Percentiles rank a stretch among this genome's conserved stretches.
phyloP scores from a whole-genome alignment of 345 rosid species.

The Eucalyptus pauciflora region DNA sequence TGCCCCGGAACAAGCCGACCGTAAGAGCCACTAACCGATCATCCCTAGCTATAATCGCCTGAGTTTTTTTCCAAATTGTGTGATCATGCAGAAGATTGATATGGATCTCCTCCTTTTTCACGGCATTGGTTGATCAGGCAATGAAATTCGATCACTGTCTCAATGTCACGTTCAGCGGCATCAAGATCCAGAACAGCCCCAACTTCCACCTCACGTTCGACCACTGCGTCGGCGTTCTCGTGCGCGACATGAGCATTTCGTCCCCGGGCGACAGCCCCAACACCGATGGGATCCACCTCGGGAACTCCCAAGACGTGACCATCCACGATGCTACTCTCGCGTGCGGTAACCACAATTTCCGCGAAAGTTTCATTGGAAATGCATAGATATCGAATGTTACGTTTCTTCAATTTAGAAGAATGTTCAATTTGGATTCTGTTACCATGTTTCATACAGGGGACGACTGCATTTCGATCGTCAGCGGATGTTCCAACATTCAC shows the following conservation, averaged over 20 bases:
- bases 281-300: slow-evolving; percentile 32
- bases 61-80: not conserved
- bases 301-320: slow-evolving; percentile 8
- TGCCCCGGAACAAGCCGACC: not conserved
- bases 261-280: slow-evolving; percentile 25
- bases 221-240: not conserved
- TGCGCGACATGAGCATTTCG: slow-evolving; percentile 8
- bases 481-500: slow-evolving; percentile 15
- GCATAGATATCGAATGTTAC: not conserved
- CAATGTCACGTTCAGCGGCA: not conserved
- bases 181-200: slow-evolving; percentile 16
- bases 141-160: slow-evolving; percentile 7
- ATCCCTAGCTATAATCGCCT: not conserved
- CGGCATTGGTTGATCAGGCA: slow-evolving; percentile 5
- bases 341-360: not conserved
- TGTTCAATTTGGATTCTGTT: too few species aligned
- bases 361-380: not conserved
- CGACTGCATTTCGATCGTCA: slow-evolving; percentile 23
- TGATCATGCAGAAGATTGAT: not conserved
- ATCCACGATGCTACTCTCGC: not conserved
- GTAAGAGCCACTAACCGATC: not conserved
- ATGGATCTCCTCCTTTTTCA: not conserved
- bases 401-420: not conserved
- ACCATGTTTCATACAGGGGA: slow-evolving; percentile 6
- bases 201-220: slow-evolving; percentile 23